Evolutionary conservation across 78 protist genomes (phyloP).

Genomic region (Dictyostelium capitatum): DNA sequence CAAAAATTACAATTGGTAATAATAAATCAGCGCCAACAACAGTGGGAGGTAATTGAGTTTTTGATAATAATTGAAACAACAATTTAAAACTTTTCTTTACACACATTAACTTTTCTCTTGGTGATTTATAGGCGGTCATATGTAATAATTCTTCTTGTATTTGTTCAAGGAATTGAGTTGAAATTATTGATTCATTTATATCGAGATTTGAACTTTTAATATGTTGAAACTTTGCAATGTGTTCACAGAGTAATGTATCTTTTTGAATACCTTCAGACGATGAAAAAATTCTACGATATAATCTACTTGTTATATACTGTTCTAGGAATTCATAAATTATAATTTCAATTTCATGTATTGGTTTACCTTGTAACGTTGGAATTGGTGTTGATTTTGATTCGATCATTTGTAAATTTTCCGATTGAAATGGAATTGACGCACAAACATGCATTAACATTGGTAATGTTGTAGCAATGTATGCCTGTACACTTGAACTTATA

Average conservation of each 20-base stretch:
- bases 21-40: conserved; percentile 69
- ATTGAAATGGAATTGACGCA: conserved; percentile 56
- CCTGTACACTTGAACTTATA: conserved; percentile 15
- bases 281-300: conserved; percentile 62
- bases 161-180: conserved; percentile 59
- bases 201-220: conserved; percentile 62
- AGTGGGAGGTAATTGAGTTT: conserved; percentile 5
- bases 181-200: conserved; percentile 22
- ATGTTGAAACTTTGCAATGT: conserved; percentile 46
- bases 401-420: background rate
- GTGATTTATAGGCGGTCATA: conserved; percentile 66
- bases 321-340: conserved; percentile 60
- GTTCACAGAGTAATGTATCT: conserved; percentile 57
- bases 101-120: conserved; percentile 61
- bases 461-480: conserved; percentile 55
- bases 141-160: conserved; percentile 64
- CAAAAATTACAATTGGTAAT: conserved; percentile 73
- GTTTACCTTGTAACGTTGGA: background rate
- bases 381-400: conserved; percentile 27
- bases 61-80: conserved; percentile 44
- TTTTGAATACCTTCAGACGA: conserved; percentile 35
- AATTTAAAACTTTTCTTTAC: conserved; percentile 31
- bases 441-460: conserved; percentile 66
- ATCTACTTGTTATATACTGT: conserved; percentile 44
- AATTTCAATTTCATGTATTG: conserved; percentile 16